These are phyloP conservation scores for Alternaria brassicicola DNA, from an alignment of 2,329 filamentous ascomycete species.

Conservation along the genomic window DNA sequence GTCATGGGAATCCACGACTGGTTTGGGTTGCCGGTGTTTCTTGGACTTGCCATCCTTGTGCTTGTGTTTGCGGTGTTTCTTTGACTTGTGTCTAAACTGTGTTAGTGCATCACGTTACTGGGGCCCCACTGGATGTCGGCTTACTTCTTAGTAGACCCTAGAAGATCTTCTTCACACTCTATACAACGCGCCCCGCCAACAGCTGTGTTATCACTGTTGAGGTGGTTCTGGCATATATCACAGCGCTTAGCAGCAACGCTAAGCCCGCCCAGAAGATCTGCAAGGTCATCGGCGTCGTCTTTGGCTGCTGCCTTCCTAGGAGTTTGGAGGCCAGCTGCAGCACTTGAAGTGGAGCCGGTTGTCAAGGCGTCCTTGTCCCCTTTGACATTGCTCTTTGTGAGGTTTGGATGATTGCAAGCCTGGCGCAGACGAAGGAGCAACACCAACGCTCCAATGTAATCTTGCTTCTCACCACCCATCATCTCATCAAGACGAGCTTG, in stretches of 20 bases:
- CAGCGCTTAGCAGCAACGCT: conserved; percentile 79
- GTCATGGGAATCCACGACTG: conserved; percentile 33
- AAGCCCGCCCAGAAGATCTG: conserved; percentile 84
- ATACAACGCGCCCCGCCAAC: conserved; percentile 66
- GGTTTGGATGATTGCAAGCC: conserved; percentile 90
- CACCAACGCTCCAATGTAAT: conserved; percentile 93
- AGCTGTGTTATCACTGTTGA: conserved; percentile 63
- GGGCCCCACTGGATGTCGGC: conserved; percentile 36
- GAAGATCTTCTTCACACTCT: conserved; percentile 77
- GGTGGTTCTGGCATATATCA: conserved; percentile 77
- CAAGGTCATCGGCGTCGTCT: conserved; percentile 79
- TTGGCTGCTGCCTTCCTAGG: conserved; percentile 49
- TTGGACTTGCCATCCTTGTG: conserved; percentile 36
- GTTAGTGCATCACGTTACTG: conserved; percentile 19
- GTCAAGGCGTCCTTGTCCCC: conserved; percentile 86
- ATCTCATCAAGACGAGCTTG: conserved; percentile 87
- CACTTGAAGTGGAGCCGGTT: conserved; percentile 60
- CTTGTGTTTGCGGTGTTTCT: conserved; percentile 55
- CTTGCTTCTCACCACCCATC: conserved; percentile 79
- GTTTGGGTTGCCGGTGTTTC: conserved; percentile 44
- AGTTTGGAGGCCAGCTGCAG: conserved; percentile 43
- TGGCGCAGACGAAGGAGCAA: conserved; percentile 89
- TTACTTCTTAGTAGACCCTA: conserved; percentile 56
- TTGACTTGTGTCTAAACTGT: conserved; percentile 45
- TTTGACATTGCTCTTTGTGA: conserved; percentile 83